These are phyloP conservation scores for Lactarius deliciosus DNA, from an alignment of 768 basidiomycete genomes.

Conservation along the genomic window DNA sequence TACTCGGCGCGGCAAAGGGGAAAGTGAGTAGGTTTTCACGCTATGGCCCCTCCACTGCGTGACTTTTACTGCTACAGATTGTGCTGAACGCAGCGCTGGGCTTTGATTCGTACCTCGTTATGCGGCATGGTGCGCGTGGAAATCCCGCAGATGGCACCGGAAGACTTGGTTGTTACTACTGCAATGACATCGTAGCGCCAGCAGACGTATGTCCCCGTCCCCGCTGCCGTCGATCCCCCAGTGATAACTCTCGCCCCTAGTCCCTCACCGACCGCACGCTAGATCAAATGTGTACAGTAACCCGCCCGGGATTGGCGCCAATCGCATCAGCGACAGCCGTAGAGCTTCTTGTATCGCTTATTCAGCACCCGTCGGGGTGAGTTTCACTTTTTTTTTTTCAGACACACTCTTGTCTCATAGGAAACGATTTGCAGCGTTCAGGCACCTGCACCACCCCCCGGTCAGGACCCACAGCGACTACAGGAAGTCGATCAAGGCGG, in stretches of 20 bases:
- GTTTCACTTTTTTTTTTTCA: neutral
- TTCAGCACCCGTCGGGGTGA: conserved; percentile 90
- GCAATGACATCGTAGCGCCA: conserved; percentile 97
- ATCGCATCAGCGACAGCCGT: conserved; percentile 92
- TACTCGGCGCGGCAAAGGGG: conserved; percentile 77
- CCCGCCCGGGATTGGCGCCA: conserved; percentile 88
- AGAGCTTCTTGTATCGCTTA: conserved; percentile 81
- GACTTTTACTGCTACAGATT: conserved; percentile 48
- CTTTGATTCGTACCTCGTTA: conserved; percentile 94
- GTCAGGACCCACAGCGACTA: conserved; percentile 33
- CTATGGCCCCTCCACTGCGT: neutral
- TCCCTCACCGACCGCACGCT: conserved; percentile 85
- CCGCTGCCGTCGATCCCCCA: neutral
- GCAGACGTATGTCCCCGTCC: conserved; percentile 63
- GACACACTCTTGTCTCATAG: conserved; percentile 5
- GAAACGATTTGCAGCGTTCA: conserved; percentile 42
- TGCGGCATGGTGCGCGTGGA: conserved; percentile 83
- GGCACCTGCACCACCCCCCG: conserved; percentile 68
- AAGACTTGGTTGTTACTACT: conserved; percentile 92
- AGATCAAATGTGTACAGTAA: conserved; percentile 99
- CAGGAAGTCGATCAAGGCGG: conserved; percentile 28
- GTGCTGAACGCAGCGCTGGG: conserved; percentile 94
- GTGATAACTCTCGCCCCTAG: conserved; percentile 34
- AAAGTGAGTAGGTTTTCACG: conserved; percentile 52
- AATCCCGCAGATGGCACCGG: conserved; percentile 35